Evolutionary conservation across 192 early-diverging fungal species (phyloP).

Genomic region (Diversispora epigaea): DNA sequence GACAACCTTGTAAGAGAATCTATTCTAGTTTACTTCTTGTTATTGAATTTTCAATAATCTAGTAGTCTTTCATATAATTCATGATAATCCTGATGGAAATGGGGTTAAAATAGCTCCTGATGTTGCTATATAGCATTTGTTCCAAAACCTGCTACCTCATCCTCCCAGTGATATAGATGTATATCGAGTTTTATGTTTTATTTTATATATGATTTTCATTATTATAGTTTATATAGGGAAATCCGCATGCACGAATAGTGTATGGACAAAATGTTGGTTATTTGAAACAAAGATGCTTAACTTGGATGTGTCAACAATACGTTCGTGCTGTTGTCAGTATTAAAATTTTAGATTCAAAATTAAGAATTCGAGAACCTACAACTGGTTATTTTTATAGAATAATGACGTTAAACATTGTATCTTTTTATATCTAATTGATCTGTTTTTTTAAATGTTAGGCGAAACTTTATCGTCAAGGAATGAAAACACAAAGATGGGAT

Average conservation of each 20-base stretch:
- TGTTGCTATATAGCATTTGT: neutral
- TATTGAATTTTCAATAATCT: too few relatives aligned
- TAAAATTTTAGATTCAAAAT: conserved; percentile 15
- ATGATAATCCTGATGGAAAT: conserved; percentile 4
- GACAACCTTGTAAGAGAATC: too few relatives aligned
- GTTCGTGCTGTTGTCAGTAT: conserved; percentile 12
- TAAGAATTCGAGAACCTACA: neutral
- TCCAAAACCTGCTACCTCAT: conserved; percentile 11
- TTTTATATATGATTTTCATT: neutral
- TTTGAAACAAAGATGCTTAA: conserved; percentile 3
- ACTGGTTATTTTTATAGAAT: conserved; percentile 21
- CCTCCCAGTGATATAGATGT: conserved; percentile 6
- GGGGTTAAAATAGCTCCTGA: conserved; percentile 2
- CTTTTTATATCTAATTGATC: conserved; percentile 10
- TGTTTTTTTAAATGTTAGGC: conserved; percentile 16
- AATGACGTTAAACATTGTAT: conserved; percentile 21
- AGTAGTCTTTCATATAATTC: too few relatives aligned
- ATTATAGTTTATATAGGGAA: conserved; percentile 19
- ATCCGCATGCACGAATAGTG: conserved; percentile 3
- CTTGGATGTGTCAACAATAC: conserved; percentile 1
- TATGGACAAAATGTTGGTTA: neutral
- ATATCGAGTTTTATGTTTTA: conserved; percentile 6
- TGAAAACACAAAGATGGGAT: neutral
- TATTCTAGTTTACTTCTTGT: too few relatives aligned
- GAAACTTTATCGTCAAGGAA: conserved; percentile 23